Evolutionary conservation across 1,284 basidiomycete species (phyloP).

Genomic region (Heterobasidion parviporum): DNA sequence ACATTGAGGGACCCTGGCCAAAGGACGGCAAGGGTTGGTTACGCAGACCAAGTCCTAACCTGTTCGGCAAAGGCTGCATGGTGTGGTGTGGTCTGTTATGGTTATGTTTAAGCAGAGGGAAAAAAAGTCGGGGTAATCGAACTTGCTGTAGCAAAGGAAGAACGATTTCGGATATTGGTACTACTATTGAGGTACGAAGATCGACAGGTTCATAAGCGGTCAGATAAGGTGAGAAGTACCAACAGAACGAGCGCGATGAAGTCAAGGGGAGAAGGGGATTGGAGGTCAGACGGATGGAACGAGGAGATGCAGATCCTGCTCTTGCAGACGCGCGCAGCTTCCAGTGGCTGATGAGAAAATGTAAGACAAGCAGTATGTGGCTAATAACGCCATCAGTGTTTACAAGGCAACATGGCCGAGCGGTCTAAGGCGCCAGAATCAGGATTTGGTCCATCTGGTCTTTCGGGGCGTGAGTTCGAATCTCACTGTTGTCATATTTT

Average conservation of each 20-base stretch:
- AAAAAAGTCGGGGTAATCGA: neutral
- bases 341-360: too few relatives aligned
- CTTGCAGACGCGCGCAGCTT: too few relatives aligned
- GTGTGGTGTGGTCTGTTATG: conserved; percentile 10
- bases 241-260: too few relatives aligned
- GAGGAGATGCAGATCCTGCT: too few relatives aligned
- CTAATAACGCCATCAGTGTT: too few relatives aligned
- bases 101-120: neutral
- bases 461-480: conserved; percentile 34
- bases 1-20: conserved; percentile 82
- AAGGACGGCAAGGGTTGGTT: conserved; percentile 68
- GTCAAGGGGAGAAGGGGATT: too few relatives aligned
- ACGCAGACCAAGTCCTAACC: conserved; percentile 78
- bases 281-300: too few relatives aligned
- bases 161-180: neutral
- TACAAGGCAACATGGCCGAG: conserved; percentile 21
- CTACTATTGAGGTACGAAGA: too few relatives aligned
- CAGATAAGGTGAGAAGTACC: too few relatives aligned
- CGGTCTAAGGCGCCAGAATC: conserved; percentile 25
- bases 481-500: conserved; percentile 24
- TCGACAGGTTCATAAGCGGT: too few relatives aligned
- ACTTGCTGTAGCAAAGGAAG: neutral
- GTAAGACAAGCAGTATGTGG: too few relatives aligned
- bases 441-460: conserved; percentile 22
- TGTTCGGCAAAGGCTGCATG: conserved; percentile 64